phyloP scores from a whole-genome alignment of 2,329 filamentous ascomycete genomes.

The Dichotomopilus funicola region DNA sequence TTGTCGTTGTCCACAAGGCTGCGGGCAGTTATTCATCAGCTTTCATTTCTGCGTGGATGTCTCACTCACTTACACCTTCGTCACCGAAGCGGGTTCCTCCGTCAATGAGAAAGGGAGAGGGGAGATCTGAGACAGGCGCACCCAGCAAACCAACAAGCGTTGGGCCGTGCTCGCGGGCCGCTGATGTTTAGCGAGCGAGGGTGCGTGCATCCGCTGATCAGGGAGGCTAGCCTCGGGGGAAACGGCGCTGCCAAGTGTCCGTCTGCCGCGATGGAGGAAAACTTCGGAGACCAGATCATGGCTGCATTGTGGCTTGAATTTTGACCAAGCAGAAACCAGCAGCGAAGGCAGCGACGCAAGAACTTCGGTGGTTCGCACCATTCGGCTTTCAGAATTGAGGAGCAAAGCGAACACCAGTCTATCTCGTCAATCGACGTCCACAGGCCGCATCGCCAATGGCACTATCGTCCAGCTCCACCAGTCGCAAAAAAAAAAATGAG shows the following conservation, averaged over 20 bases:
- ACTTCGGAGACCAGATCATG: background rate
- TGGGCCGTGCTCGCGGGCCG: slow-evolving; percentile 8
- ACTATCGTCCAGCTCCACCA: background rate
- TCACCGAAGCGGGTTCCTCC: background rate
- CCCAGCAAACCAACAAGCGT: slow-evolving; percentile 3
- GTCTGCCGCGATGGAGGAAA: too few relatives aligned
- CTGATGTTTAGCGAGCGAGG: background rate
- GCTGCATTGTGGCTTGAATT: background rate
- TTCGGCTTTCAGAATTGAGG: too few relatives aligned
- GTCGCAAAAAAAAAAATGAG: background rate
- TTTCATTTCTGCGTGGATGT: too few relatives aligned
- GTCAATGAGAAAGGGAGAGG: background rate
- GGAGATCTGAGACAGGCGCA: background rate
- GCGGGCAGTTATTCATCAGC: too few relatives aligned
- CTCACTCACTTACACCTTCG: background rate
- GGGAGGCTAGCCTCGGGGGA: background rate
- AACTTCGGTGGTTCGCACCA: background rate
- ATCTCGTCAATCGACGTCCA: background rate
- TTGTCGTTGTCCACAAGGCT: too few relatives aligned
- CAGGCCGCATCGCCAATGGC: background rate
- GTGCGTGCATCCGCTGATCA: slow-evolving; percentile 6
- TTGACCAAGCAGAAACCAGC: too few relatives aligned
- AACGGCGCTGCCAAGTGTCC: too few relatives aligned
- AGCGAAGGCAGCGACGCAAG: background rate
- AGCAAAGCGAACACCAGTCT: too few relatives aligned